phyloP scores from a whole-genome alignment of 2,329 filamentous ascomycete genomes.

The Sclerotinia sclerotiorum region DNA sequence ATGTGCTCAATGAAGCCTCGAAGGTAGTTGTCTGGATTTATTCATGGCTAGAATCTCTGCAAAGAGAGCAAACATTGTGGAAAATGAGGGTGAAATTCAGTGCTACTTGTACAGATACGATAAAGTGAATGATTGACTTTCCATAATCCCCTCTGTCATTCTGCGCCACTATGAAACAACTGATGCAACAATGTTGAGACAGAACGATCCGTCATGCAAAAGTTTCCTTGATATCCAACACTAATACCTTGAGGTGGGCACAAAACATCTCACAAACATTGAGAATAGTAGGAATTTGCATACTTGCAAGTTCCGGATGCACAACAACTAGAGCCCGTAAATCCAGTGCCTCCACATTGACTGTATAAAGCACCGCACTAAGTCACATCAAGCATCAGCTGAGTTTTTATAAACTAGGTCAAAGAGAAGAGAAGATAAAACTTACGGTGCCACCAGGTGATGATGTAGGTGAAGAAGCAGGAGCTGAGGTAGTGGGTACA shows the following conservation, averaged over 20 bases:
- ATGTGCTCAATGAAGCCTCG: no score
- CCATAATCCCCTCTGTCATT: not conserved
- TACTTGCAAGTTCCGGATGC: conserved; percentile 16
- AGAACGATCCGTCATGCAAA: not conserved
- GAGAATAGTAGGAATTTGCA: conserved; percentile 19
- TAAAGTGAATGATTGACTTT: not conserved
- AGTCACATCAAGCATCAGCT: not conserved
- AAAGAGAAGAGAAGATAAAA: not conserved
- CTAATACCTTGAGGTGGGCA: not conserved
- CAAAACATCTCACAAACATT: conserved; percentile 20
- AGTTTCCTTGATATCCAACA: not conserved
- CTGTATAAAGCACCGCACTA: conserved; percentile 20
- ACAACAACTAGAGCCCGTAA: conserved; percentile 16
- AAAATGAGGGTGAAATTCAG: not conserved
- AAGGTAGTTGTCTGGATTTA: not conserved
- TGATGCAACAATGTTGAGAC: no score
- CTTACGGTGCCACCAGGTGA: conserved; percentile 9
- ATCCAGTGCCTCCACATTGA: conserved; percentile 22
- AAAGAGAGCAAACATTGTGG: not conserved
- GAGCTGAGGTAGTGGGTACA: not conserved
- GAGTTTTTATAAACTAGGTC: not conserved
- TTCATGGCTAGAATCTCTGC: accelerated
- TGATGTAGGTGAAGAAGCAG: not conserved
- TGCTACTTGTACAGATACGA: not conserved
- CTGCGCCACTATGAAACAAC: not conserved